Base-by-base conservation (phyloP, 1,284 basidiomycete species). In the Naganishia liquefaciens region DNA sequence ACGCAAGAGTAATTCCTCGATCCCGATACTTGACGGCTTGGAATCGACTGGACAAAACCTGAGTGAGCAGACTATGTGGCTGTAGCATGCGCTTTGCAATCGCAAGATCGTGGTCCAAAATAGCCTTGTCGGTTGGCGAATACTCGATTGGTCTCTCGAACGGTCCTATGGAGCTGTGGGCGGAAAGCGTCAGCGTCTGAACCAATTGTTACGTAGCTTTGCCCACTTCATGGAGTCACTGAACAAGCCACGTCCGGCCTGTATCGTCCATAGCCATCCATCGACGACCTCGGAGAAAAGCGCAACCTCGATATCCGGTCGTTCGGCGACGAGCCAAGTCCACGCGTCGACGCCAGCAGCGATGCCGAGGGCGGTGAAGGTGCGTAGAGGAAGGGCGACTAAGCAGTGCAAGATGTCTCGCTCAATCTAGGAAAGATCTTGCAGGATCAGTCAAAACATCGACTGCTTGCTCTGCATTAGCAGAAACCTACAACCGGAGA, bases 321-420 rank as follows among this genome's bases (percentile, higher is more conserved):
- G 86, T 74, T 94, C 90, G 19, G 91, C 87, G 54, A 98, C 90
- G 0, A 98, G 83, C 95, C 94, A 98, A 2, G 90, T 92, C 96
- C 96, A 99, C 5, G 91, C 89, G 75, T 97, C 93, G 55, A 93
- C 88, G 0, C 92, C 94, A 1, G 90, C 86, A 10, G 89, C 84
- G 65, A 98, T 86, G 0, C 93, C 86, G 5, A 89, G 83, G 0
- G 93, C 92, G 0, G 91, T 93, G 70, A 93, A 93, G 3, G 91
- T 87, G 63, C 89, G 88, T 72, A 98, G 90, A 0, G 96, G 96
- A 19, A 99, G 79, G 28, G 85, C 84, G 9, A 99, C 93, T 28
- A 99, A 81, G 74, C 90, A 89, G 76, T 93, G 89, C 3, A 99
- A 80, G 10, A 99, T 82, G 43, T 91, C 90, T 73, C 89, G 85